Evolutionary conservation across 106 monocot species (phyloP).

Genomic region (Dendrobium officinale): DNA sequence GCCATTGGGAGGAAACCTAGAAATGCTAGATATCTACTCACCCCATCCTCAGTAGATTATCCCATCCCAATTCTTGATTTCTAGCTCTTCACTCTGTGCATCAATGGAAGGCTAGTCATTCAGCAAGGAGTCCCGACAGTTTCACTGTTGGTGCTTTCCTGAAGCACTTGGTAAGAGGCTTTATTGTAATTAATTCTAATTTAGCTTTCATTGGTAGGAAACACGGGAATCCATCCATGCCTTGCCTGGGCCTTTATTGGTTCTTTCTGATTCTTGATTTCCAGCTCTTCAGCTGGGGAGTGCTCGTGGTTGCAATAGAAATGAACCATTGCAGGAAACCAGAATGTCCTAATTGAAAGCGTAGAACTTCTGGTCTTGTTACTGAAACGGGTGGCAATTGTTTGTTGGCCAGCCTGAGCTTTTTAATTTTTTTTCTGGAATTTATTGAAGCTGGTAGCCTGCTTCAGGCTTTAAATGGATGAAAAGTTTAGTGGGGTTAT

Average conservation of each 20-base stretch:
- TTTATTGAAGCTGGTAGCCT: background rate
- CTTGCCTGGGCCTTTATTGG: background rate
- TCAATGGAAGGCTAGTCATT: too few species aligned
- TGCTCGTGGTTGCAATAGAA: too few species aligned
- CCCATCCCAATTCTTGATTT: background rate
- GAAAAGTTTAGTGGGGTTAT: background rate
- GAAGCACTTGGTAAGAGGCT: too few species aligned
- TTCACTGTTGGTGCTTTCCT: too few species aligned
- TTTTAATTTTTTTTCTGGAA: background rate
- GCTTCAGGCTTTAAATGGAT: background rate
- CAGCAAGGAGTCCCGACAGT: too few species aligned
- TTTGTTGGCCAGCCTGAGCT: background rate
- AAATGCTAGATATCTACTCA: background rate
- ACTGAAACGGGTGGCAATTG: background rate
- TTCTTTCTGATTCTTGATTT: constrained; percentile 1
- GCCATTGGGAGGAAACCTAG: background rate
- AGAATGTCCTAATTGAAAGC: background rate
- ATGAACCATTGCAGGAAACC: background rate
- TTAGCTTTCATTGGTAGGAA: background rate
- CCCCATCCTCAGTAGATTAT: background rate
- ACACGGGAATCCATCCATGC: background rate
- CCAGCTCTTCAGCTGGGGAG: background rate
- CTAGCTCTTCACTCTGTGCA: too few species aligned
- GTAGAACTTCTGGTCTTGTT: background rate
- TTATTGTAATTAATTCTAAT: too few species aligned